phyloP scores from a whole-genome alignment of 176 grass and related monocot species.

The Luzula sylvatica region DNA sequence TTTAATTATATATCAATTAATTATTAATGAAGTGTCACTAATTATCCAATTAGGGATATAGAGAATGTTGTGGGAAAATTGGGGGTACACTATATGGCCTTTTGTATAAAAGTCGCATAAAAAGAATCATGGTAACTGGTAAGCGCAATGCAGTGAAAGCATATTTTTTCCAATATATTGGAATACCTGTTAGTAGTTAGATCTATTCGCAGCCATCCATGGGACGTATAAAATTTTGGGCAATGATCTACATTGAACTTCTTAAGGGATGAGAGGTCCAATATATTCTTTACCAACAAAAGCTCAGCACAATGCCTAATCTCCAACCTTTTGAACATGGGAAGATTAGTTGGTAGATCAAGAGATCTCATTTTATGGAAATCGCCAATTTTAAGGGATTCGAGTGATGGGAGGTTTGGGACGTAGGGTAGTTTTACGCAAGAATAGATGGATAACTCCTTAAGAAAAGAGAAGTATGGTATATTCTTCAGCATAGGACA shows the following conservation, averaged over 20 bases:
- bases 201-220: no score
- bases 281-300: neutral
- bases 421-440: constrained; percentile 17
- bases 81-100: no score
- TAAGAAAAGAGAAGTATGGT: constrained; percentile 4
- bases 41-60: no score
- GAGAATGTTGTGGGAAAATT: no score
- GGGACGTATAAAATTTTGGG: neutral
- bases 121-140: no score
- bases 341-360: constrained; percentile 1
- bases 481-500: no score
- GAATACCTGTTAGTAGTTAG: no score
- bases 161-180: no score
- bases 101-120: no score
- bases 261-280: neutral
- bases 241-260: constrained; percentile 22
- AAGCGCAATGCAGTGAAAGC: no score
- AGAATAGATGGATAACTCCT: constrained; percentile 9
- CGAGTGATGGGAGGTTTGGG: constrained; percentile 7
- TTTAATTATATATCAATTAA: no score
- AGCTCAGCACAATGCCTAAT: constrained; percentile 24
- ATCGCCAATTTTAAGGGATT: constrained; percentile 13
- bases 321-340: constrained; percentile 18
- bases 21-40: no score
- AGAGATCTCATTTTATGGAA: constrained; percentile 20